Percentiles rank a stretch among this genome's conserved stretches.
Conservation (phyloP, 257 asterid genomes). For the Avicennia marina region DNA sequence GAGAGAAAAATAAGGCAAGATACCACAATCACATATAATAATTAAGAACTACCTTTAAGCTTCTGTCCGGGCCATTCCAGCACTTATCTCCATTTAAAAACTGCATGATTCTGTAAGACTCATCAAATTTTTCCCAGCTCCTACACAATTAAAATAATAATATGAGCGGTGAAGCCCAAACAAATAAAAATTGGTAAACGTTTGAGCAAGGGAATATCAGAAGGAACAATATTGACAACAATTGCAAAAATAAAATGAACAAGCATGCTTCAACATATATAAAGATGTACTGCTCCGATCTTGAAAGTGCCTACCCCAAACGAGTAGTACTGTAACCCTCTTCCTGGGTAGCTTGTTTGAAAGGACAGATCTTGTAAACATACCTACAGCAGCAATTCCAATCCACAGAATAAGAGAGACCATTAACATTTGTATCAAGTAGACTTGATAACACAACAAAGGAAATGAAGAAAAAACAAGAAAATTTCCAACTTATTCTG, state of each 20-base stretch:
- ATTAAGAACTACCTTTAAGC: slow-evolving; percentile 57
- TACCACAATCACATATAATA: slow-evolving; percentile 7
- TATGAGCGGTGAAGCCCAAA: not conserved
- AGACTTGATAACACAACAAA: slow-evolving; percentile 4
- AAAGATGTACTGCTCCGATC: slow-evolving; percentile 10
- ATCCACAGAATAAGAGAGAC: slow-evolving; percentile 15
- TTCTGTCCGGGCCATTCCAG: slow-evolving; percentile 99
- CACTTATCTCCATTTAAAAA: slow-evolving; percentile 86
- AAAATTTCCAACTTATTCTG: slow-evolving; percentile 66
- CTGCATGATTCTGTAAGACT: slow-evolving; percentile 62
- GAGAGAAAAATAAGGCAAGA: slow-evolving; percentile 14
- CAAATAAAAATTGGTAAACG: slow-evolving; percentile 7
- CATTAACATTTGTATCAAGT: slow-evolving; percentile 6
- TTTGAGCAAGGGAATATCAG: slow-evolving; percentile 7
- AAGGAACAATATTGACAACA: slow-evolving; percentile 9
- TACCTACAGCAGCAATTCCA: slow-evolving; percentile 52
- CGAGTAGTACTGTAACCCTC: slow-evolving; percentile 92
- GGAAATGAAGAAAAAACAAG: slow-evolving; percentile 13
- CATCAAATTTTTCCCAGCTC: slow-evolving; percentile 93
- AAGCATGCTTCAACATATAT: slow-evolving; percentile 3
- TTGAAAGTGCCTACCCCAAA: slow-evolving; percentile 69
- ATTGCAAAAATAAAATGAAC: not conserved
- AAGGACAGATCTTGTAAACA: slow-evolving; percentile 86
- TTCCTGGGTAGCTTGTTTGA: slow-evolving; percentile 85
- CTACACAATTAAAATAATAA: slow-evolving; percentile 33